Evolutionary conservation across 352 stramenopile species (phyloP).

Genomic region (Phytophthora megakarya): DNA sequence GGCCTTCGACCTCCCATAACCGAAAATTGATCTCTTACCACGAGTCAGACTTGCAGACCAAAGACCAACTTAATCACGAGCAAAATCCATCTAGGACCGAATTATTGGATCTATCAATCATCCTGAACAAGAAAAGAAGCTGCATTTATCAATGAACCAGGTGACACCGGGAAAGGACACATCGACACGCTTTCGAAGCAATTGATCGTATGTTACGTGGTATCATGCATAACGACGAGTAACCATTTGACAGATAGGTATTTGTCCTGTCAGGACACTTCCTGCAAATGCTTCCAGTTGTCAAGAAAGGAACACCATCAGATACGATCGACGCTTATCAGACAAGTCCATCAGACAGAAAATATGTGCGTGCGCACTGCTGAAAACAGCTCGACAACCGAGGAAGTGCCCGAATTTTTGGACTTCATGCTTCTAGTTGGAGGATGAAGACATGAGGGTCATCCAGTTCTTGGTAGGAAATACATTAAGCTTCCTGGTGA

Average conservation of each 20-base stretch:
- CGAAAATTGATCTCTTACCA: neutral
- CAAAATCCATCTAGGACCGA: no score
- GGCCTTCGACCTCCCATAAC: constrained; percentile 13
- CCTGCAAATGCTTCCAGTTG: neutral
- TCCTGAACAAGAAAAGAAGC: no score
- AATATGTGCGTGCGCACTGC: neutral
- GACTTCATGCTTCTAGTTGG: neutral
- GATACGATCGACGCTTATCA: neutral
- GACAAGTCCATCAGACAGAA: neutral
- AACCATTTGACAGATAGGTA: neutral
- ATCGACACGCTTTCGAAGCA: neutral
- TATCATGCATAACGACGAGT: neutral
- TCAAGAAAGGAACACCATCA: neutral
- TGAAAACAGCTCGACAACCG: neutral
- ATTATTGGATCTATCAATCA: no score
- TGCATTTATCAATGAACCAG: no score
- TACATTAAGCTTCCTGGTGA: neutral
- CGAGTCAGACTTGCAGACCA: no score
- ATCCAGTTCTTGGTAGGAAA: neutral
- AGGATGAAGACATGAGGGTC: neutral
- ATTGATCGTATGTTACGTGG: neutral
- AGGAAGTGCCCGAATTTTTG: neutral
- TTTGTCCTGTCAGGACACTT: neutral
- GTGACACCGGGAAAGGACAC: no score
- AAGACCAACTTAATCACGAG: no score